A percentile compares a stretch with the other conserved stretches of the same genome.
phyloP scores from a whole-genome alignment of 306 rosid genomes.

The Cucurbita pepo region DNA sequence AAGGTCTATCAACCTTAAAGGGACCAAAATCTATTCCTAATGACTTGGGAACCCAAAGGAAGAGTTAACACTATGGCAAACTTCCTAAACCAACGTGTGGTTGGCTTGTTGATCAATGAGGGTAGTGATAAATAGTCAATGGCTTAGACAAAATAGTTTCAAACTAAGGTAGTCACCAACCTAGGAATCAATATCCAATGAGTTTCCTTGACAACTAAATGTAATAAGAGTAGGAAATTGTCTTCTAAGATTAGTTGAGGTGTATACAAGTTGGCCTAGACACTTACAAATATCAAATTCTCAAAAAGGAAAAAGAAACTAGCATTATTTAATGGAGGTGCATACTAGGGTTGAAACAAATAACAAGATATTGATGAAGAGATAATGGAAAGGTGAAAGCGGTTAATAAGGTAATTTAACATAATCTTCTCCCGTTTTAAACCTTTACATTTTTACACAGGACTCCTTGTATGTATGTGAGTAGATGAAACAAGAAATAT shows the following conservation, averaged over 20 bases:
- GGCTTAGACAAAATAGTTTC: too few species aligned
- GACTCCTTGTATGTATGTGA: neutral
- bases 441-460: neutral
- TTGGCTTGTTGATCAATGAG: neutral
- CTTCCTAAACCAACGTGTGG: neutral
- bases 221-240: too few species aligned
- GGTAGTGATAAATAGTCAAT: too few species aligned
- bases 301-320: neutral
- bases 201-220: too few species aligned
- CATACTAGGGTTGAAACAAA: neutral
- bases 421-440: neutral
- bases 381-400: neutral
- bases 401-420: neutral
- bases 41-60: neutral
- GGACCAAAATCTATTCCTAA: neutral
- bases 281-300: too few species aligned
- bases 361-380: neutral
- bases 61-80: neutral
- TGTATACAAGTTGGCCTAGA: too few species aligned
- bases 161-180: too few species aligned
- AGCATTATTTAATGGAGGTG: neutral
- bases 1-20: neutral
- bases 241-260: too few species aligned
- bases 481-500: neutral
- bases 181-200: too few species aligned